A percentile compares a stretch with the other conserved stretches of the same genome.
These are phyloP conservation scores for Hypoxylon rickii DNA, from an alignment of 495 filamentous ascomycete species.

Conservation along the genomic window DNA sequence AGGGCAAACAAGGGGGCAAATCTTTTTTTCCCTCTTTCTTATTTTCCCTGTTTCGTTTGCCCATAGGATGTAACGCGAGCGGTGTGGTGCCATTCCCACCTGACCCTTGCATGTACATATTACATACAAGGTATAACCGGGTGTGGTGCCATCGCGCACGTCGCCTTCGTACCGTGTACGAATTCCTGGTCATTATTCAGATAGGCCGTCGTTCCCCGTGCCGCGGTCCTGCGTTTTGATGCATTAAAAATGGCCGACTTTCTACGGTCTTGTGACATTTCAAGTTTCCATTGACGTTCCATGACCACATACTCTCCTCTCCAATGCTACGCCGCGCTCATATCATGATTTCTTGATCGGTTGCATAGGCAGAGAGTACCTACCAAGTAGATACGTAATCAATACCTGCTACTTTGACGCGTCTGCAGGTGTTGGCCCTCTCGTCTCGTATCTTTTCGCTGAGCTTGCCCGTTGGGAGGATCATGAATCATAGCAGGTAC, in stretches of 20 bases:
- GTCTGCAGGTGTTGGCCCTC: background rate
- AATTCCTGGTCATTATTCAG: slow-evolving; percentile 21
- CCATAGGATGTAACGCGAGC: slow-evolving; percentile 27
- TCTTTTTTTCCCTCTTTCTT: slow-evolving; percentile 29
- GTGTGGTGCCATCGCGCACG: too few relatives aligned
- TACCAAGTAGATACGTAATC: slow-evolving; percentile 18
- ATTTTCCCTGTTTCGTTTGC: slow-evolving; percentile 14
- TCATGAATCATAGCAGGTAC: too few relatives aligned
- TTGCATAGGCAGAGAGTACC: slow-evolving; percentile 5
- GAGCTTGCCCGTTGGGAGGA: slow-evolving; percentile 3
- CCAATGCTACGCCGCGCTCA: slow-evolving; percentile 10
- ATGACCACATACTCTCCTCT: slow-evolving; percentile 16
- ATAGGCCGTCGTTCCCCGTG: slow-evolving; percentile 31
- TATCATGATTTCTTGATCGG: slow-evolving; percentile 5
- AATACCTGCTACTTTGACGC: slow-evolving; percentile 9
- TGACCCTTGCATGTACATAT: background rate
- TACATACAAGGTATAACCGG: too few relatives aligned
- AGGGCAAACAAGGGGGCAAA: slow-evolving; percentile 34
- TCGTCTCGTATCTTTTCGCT: slow-evolving; percentile 1
- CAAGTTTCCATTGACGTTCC: slow-evolving; percentile 34
- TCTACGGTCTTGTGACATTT: slow-evolving; percentile 39
- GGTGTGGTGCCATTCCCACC: slow-evolving; percentile 28
- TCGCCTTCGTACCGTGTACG: slow-evolving; percentile 12
- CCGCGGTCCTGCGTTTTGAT: slow-evolving; percentile 34
- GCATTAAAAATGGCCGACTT: slow-evolving; percentile 35